Percentiles rank a stretch among this genome's conserved stretches.
These are phyloP conservation scores for Rhizopogon sp. DNA, from an alignment of 768 basidiomycete species.

Conservation along the genomic window DNA sequence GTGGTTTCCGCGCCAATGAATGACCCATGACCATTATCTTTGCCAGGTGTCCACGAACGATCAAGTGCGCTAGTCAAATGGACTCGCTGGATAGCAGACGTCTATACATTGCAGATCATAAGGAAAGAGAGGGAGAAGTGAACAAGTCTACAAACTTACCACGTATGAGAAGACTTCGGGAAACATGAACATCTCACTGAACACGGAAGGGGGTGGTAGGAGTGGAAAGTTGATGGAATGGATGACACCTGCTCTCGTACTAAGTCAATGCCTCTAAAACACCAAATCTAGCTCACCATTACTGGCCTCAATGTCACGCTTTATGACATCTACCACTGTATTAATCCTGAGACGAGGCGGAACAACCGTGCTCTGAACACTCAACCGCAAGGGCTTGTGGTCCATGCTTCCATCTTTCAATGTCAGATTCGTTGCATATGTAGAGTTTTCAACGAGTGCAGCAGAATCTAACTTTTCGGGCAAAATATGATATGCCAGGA, in stretches of 20 bases:
- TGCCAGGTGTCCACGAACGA: conserved; percentile 36
- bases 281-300: conserved; percentile 39
- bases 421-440: conserved; percentile 43
- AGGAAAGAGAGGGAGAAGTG: neutral
- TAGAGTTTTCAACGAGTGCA: conserved; percentile 48
- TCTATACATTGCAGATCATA: conserved; percentile 27
- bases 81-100: conserved; percentile 51
- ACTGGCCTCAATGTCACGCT: conserved; percentile 36
- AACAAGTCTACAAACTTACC: conserved; percentile 23
- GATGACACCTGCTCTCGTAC: conserved; percentile 33
- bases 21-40: conserved; percentile 31
- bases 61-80: conserved; percentile 40
- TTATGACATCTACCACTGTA: conserved; percentile 38
- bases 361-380: conserved; percentile 28
- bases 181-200: conserved; percentile 41
- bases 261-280: neutral
- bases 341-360: conserved; percentile 41
- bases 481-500: conserved; percentile 56
- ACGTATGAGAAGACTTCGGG: conserved; percentile 44
- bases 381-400: conserved; percentile 40
- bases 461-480: conserved; percentile 31
- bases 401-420: conserved; percentile 38
- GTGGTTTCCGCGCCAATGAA: conserved; percentile 41
- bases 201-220: conserved; percentile 47
- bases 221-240: conserved; percentile 53